Evolutionary conservation across 2,329 filamentous ascomycete species (phyloP).

Genomic region (Lachnellula arida): DNA sequence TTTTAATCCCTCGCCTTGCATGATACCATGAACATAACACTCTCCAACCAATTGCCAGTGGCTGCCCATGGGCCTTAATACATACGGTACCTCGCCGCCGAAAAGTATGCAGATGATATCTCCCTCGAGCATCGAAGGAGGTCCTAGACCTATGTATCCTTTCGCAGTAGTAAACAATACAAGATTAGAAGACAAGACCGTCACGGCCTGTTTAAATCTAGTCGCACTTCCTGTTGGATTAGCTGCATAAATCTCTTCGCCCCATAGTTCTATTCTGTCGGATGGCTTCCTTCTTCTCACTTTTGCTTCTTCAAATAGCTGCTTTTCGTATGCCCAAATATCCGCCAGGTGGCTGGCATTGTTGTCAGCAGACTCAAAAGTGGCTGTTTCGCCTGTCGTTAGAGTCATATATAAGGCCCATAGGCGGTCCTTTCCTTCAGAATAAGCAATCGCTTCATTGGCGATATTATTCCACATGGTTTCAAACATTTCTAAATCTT

Average conservation of each 20-base stretch:
- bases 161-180: constrained; percentile 4
- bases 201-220: background rate
- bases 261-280: background rate
- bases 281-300: background rate
- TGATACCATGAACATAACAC: constrained; percentile 10
- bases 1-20: constrained; percentile 9
- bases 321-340: background rate
- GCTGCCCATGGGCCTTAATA: background rate
- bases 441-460: background rate
- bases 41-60: constrained; percentile 7
- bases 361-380: background rate
- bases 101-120: constrained; percentile 9
- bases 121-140: background rate
- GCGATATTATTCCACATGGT: background rate
- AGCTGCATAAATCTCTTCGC: background rate
- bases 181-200: background rate
- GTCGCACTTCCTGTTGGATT: background rate
- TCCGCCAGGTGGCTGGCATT: background rate
- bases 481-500: background rate
- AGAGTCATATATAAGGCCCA: background rate
- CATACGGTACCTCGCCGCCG: constrained; percentile 5
- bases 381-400: background rate
- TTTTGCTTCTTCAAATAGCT: background rate
- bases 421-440: background rate
- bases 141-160: constrained; percentile 9